These are phyloP conservation scores for Triticum timopheevii DNA, from an alignment of 176 grass and related monocot genomes.

Conservation along the genomic window DNA sequence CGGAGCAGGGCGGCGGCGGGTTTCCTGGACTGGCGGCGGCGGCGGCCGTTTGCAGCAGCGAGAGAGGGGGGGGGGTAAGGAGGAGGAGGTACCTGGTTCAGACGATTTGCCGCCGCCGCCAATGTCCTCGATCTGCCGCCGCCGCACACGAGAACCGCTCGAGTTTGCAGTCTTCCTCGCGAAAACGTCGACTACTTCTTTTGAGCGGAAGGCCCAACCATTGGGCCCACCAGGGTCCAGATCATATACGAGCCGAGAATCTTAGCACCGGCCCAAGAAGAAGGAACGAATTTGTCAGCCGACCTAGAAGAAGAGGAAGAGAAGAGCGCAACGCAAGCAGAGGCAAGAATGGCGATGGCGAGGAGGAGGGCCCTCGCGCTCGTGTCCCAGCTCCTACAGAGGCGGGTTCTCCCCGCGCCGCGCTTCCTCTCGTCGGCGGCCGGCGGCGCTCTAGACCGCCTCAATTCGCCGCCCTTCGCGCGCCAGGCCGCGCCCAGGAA, in stretches of 20 bases:
- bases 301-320: constrained; percentile 19
- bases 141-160: background rate
- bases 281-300: background rate
- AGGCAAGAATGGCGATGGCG: constrained; percentile 46
- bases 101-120: too few relatives aligned
- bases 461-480: constrained; percentile 33
- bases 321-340: background rate
- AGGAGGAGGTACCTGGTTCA: background rate
- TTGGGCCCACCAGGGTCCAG: background rate
- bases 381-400: constrained; percentile 29
- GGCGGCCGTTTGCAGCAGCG: too few relatives aligned
- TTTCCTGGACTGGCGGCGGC: too few relatives aligned
- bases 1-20: too few relatives aligned
- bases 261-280: background rate
- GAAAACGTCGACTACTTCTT: too few relatives aligned
- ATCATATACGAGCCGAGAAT: background rate
- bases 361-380: constrained; percentile 53
- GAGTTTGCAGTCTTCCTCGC: background rate
- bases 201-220: background rate
- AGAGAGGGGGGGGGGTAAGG: too few relatives aligned
- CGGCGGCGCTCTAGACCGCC: background rate
- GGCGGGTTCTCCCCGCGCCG: background rate
- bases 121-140: background rate
- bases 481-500: constrained; percentile 15
- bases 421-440: constrained; percentile 32